Conservation (phyloP, 2,329 filamentous ascomycete species). For the Ascochyta rabiei region DNA sequence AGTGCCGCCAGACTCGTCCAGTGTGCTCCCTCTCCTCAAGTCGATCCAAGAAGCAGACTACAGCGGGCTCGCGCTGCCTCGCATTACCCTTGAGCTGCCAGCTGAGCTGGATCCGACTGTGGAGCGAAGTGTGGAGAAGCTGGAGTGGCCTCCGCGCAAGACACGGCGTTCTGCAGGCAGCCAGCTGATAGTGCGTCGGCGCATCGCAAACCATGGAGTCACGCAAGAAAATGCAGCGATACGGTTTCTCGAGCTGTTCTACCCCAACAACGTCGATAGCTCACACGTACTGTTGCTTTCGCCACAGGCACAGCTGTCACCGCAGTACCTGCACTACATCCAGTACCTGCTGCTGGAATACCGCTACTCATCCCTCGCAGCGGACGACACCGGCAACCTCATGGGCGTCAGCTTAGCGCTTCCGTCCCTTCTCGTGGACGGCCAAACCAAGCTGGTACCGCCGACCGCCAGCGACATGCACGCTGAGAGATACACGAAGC, state of each 20-base stretch:
- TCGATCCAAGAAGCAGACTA: conserved; percentile 81
- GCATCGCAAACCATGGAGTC: conserved; percentile 66
- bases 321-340: conserved; percentile 84
- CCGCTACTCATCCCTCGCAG: conserved; percentile 66
- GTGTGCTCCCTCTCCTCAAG: conserved; percentile 77
- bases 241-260: conserved; percentile 85
- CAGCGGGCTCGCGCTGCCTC: conserved; percentile 69
- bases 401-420: conserved; percentile 82
- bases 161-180: conserved; percentile 44
- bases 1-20: conserved; percentile 71
- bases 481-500: conserved; percentile 35
- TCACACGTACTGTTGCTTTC: conserved; percentile 86
- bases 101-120: conserved; percentile 69
- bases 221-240: conserved; percentile 73
- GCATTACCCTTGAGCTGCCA: conserved; percentile 85
- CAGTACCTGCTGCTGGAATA: conserved; percentile 80
- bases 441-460: conserved; percentile 60
- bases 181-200: conserved; percentile 72
- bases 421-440: conserved; percentile 69
- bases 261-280: conserved; percentile 67
- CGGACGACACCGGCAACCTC: conserved; percentile 60
- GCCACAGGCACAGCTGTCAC: conserved; percentile 78
- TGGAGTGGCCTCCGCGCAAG: conserved; percentile 68
- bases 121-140: conserved; percentile 65
- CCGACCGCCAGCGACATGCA: conserved; percentile 52